Evolutionary conservation across 192 early-diverging fungal genomes (phyloP), one percentile per base, ranked within the genome.

Genomic region (Funneliformis geosporum): DNA sequence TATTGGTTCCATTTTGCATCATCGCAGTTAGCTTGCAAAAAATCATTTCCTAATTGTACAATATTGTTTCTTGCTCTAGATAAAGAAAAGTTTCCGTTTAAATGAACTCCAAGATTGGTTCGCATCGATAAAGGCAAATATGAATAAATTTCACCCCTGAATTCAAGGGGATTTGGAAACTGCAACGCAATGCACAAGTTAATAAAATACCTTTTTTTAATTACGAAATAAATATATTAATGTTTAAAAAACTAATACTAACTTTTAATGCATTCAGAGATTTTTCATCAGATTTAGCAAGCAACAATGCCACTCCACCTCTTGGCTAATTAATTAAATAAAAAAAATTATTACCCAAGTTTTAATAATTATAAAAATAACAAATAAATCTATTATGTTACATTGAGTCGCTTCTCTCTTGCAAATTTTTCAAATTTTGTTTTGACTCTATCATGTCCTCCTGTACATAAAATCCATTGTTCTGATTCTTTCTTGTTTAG

Each of bases 31-130:
- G 21, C 8, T 61, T 18, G 0, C 25, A 44, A 5, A 44, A 44
- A 44, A 10, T 44, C 43, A 44, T 44, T 44, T 44, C 9, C 43
- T 9, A 10, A 44, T 44, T 61, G 60, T 5, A 61, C 1, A 16
- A 60, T 14, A 60, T n/a, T n/a, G 0, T 5, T 60, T n/a, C 60
- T 61, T 7, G 21, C 60, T n/a, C 3, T 23, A 25, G 2, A 6
- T 25, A 61, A 61, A 61, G n/a, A 61, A 25, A 84, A 86, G 0
- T 11, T 72, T 2, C 83, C 83, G 62, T 86, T 84, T 28, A 84
- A 39, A 39, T 85, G n/a, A 21, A 61, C n/a, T 2, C 60, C 60
- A 3, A 61, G n/a, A 16, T 61, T 16, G 5, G 18, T 61, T 25
- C 2, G 3, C 21, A 21, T 25, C 7, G 21, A 25, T 21, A 21